Evolutionary conservation across 192 early-diverging fungal genomes (phyloP), one percentile per base, ranked within the genome.

Genomic region (Linnemannia exigua): DNA sequence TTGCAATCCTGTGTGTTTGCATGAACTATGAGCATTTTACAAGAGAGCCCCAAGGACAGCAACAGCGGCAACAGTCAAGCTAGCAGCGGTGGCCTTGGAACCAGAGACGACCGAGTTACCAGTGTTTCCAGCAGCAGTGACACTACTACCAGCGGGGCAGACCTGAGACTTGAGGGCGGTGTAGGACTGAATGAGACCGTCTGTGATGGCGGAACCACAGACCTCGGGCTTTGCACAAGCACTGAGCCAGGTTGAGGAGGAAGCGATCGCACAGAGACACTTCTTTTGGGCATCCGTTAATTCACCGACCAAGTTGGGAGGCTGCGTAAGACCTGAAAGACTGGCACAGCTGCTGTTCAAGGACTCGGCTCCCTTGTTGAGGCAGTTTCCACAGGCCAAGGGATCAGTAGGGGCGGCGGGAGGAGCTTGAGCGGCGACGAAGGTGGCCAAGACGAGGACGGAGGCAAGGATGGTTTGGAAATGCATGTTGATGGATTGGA

Each of bases 401-500:
- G 58, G 58, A 15, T 35, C 37, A 15, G 47, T 52, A 50, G 76
- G 67, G 35, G 50, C 37, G 36, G 25, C 50, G 19, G 41, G 68
- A 11, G 28, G 8, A 19, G 38, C 61, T 54, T 72, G 74, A 22
- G 74, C 80, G 70, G 37, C 31, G 46, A 63, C 46, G 52, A 68
- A 20, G 51, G 70, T 37, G 28, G 52, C 19, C 50, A 72, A 15
- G 58, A 71, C 52, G 37, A 79, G 36, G 48, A 54, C 70, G 22
- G 76, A 50, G 14, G 70, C 70, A 50, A 63, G 3, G 58, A 81
- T 22, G 67, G 58, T 17, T 5, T 63, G 67, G 69, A 76, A 81
- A 72, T 69, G 80, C 80, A 81, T 81, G 74, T 44, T 67, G 19
- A n/a, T 16, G 20, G 41, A 36, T 72, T n/a, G 37, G 58, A 1